phyloP scores from a whole-genome alignment of 2,329 filamentous ascomycete species.

The Arthrinium phaeospermum region DNA sequence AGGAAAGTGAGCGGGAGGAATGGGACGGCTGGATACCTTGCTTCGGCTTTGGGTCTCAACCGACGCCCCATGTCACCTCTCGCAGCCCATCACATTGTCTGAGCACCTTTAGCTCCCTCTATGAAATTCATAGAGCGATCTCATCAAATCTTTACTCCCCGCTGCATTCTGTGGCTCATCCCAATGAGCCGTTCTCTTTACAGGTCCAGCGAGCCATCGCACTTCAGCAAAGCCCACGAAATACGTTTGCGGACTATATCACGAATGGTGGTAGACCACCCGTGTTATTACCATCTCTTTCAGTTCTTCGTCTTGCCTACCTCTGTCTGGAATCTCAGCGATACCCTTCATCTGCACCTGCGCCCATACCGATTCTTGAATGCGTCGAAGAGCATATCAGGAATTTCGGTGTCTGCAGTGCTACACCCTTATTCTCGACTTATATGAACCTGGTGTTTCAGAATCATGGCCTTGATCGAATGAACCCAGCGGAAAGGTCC shows the following conservation, averaged over 20 bases:
- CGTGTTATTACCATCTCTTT: constrained; percentile 27
- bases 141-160: constrained; percentile 22
- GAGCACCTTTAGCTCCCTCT: constrained; percentile 30
- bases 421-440: constrained; percentile 28
- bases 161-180: background rate
- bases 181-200: background rate
- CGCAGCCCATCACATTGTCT: constrained; percentile 32
- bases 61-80: constrained; percentile 19
- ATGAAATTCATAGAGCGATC: constrained; percentile 28
- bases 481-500: constrained; percentile 24
- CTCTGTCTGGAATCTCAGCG: constrained; percentile 24
- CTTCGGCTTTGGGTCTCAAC: constrained; percentile 40
- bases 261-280: constrained; percentile 27
- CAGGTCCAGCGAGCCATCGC: constrained; percentile 27
- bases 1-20: constrained; percentile 74
- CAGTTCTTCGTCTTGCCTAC: constrained; percentile 30
- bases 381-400: constrained; percentile 29
- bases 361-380: constrained; percentile 24
- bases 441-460: constrained; percentile 29
- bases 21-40: constrained; percentile 74
- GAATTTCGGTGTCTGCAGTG: constrained; percentile 29
- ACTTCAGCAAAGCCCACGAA: constrained; percentile 18
- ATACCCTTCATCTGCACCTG: constrained; percentile 19
- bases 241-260: constrained; percentile 23
- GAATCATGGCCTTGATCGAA: constrained; percentile 17